phyloP scores from a whole-genome alignment of 2,329 filamentous ascomycete species.

The Fusarium sp. region DNA sequence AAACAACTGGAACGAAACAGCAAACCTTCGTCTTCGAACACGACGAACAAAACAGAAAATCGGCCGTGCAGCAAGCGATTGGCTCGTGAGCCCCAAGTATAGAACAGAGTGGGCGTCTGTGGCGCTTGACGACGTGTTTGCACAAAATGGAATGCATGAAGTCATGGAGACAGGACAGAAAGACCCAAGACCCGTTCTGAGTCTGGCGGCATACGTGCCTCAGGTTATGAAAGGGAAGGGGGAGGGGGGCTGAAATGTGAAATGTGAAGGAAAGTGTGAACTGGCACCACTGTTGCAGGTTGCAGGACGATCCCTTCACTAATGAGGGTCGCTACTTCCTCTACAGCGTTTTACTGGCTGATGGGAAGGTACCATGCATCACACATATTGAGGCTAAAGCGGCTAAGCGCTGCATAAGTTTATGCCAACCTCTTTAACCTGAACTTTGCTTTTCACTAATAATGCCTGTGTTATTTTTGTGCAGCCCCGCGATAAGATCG shows the following conservation, averaged over 20 bases:
- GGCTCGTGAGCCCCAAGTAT: slow-evolving; percentile 19
- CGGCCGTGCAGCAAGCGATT: slow-evolving; percentile 33
- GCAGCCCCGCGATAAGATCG: slow-evolving; percentile 39
- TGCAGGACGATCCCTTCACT: slow-evolving; percentile 46
- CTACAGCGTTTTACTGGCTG: not conserved
- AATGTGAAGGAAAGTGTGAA: slow-evolving; percentile 31
- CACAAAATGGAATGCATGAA: slow-evolving; percentile 52
- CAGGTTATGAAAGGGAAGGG: slow-evolving; percentile 35
- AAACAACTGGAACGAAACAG: slow-evolving; percentile 44
- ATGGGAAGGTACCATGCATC: slow-evolving; percentile 21
- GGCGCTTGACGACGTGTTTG: slow-evolving; percentile 47
- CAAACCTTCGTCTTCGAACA: slow-evolving; percentile 42
- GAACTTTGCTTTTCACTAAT: slow-evolving; percentile 39
- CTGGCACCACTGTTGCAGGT: slow-evolving; percentile 48
- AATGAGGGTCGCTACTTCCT: slow-evolving; percentile 23
- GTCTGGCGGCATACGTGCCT: slow-evolving; percentile 26
- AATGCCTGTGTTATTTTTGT: not conserved
- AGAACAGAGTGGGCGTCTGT: slow-evolving; percentile 24
- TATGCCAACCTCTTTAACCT: slow-evolving; percentile 27
- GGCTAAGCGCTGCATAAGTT: slow-evolving; percentile 38
- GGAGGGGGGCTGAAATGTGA: slow-evolving; percentile 35
- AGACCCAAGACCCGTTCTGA: slow-evolving; percentile 23
- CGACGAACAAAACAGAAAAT: slow-evolving; percentile 32
- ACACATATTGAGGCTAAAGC: slow-evolving; percentile 33
- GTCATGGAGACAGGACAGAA: slow-evolving; percentile 47